Evolutionary conservation across 176 grass and related monocot genomes (phyloP), one percentile per base, ranked within the genome.

Genomic region (Bolboschoenus planiculmis): DNA sequence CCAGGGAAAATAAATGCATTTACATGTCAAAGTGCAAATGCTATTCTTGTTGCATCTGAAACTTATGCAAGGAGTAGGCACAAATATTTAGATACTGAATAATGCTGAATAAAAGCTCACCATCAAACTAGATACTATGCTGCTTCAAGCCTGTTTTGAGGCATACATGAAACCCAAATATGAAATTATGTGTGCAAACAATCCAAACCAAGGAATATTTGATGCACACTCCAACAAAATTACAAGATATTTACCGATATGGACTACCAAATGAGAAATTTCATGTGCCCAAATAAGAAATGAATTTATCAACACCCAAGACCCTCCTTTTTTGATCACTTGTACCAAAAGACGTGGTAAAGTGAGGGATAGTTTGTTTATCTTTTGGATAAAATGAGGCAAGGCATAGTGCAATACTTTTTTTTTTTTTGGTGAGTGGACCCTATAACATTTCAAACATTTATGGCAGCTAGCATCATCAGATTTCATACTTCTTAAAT

Each of bases 351-450:
- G 61, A 64, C 61, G 34, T 5, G 26, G 29, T 64, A 64, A 4
- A 33, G 26, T 16, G 57, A 60, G n/a, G 8, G 10, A 64, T 64
- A 7, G 7, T 68, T 37, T 68, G 7, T 70, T 20, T 21, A 9
- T 37, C 4, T 39, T 35, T 13, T 23, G 7, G 67, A 24, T 11
- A 76, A 76, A 50, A 30, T 1, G 27, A 76, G 44, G 70, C 23
- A 29, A 80, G 15, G 11, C 61, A 44, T 26, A 88, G 62, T 23
- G n/a, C 67, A 75, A 85, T 85, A 40, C 11, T 68, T 68, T 39
- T 34, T 15, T 21, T 8, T n/a, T 40, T 35, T 18, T 63, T 37
- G 0, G 27, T 30, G 14, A 3, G 26, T 76, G 44, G 5, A 24
- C 2, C 26, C 24, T 51, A 11, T 76, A 30, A 16, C 27, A 24